These are phyloP conservation scores for Aureobasidium sp. DNA, from an alignment of 2,329 filamentous ascomycete species.

Conservation along the genomic window DNA sequence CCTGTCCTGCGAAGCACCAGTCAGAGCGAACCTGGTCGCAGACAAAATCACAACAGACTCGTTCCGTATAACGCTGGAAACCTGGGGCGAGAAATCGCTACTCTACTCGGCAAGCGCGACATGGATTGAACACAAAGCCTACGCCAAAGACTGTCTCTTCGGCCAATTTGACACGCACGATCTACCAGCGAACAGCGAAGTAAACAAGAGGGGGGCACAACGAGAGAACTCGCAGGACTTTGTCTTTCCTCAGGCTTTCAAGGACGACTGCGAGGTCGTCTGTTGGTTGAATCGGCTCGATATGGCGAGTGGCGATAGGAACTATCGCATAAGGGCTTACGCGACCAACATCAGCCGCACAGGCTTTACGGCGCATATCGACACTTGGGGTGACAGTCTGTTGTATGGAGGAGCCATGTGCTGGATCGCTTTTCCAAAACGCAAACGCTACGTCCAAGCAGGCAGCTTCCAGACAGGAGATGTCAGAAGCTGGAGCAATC, in stretches of 20 bases:
- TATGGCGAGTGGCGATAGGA: constrained; percentile 17
- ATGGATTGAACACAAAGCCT: constrained; percentile 25
- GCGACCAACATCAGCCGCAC: constrained; percentile 18
- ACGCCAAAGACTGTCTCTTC: constrained; percentile 23
- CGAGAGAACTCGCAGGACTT: constrained; percentile 19
- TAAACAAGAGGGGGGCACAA: constrained; percentile 13
- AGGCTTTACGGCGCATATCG: constrained; percentile 23
- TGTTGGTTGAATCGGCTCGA: constrained; percentile 26
- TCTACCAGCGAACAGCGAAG: neutral
- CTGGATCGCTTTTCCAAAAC: constrained; percentile 25
- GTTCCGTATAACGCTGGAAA: constrained; percentile 22
- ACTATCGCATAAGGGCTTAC: constrained; percentile 22
- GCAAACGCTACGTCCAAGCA: constrained; percentile 21
- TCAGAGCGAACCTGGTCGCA: constrained; percentile 23
- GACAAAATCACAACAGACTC: constrained; percentile 19
- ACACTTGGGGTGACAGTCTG: constrained; percentile 24
- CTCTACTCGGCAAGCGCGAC: constrained; percentile 20
- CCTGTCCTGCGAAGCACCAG: constrained; percentile 18
- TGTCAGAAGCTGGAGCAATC: constrained; percentile 19
- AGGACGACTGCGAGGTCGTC: constrained; percentile 19
- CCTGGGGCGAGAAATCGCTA: constrained; percentile 20
- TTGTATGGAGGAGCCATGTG: constrained; percentile 23
- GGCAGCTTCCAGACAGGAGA: constrained; percentile 22
- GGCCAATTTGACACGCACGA: constrained; percentile 24
- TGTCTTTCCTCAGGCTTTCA: constrained; percentile 20